Evolutionary conservation across 2,329 filamentous ascomycete genomes (phyloP), one percentile per base, ranked within the genome.

Genomic region (Paramyrothecium sp.): DNA sequence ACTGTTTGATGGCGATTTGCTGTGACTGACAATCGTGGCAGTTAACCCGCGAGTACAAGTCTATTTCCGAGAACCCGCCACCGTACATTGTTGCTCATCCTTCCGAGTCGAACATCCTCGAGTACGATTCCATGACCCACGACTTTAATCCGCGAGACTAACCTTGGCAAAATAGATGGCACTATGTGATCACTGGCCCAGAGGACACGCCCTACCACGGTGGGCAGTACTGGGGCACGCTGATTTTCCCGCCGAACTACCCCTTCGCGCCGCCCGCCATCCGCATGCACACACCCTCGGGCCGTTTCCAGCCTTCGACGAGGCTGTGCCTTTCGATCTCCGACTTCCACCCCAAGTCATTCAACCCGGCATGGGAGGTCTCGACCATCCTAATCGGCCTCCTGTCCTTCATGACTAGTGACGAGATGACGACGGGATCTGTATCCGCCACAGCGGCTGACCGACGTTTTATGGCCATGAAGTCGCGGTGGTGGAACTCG

Each of bases 311-410:
- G 72, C 92, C 93, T 2, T 95, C 90, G 2, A 93, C 92, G 16
- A 86, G 95, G 53, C 86, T 99, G 21, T 99, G 95, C 69, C 88
- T 99, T 51, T 96, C 91, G 70, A 99, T 99, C 68, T 94, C 89
- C 67, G 95, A 99, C 72, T 99, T 98, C 76, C 95, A 99, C 71
- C 95, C 95, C 3, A 96, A 96, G 74, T 94, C 90, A 26, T 99
- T 98, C 81, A 99, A 99, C 72, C 95, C 95, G 2, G 93, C 95
- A 1, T 99, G 95, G 95, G 94, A 97, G 70, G 95, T 99, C 8
- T 94, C 90, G 55, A 99, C 95, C 1, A 99, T 99, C 62, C 80
- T 99, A 17, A 96, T 96, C 56, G 95, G 95, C 11, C 84, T 99
- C 26, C 80, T 98, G 61, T 96, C 90, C 44, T 99, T 99, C 76